A percentile compares a stretch with the other conserved stretches of the same genome.
Evolutionary conservation across 352 stramenopile genomes (phyloP).

Genomic region (Phytophthora pini): DNA sequence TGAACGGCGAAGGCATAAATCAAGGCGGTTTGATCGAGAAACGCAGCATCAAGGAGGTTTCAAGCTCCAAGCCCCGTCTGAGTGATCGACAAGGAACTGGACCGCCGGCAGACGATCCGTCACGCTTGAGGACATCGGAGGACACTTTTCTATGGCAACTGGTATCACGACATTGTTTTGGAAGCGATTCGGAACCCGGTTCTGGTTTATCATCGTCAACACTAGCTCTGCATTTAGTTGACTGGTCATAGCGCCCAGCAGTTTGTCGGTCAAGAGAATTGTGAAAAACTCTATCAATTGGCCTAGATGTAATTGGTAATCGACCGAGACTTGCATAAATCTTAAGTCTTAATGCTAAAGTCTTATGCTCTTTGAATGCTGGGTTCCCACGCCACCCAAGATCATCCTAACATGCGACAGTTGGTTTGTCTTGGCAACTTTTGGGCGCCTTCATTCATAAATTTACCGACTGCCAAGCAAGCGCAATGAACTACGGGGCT

Average conservation of each 20-base stretch:
- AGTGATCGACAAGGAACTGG: conserved; percentile 1
- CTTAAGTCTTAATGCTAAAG: too few species aligned
- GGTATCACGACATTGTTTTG: too few species aligned
- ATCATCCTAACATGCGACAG: conserved; percentile 14
- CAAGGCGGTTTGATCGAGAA: conserved; percentile 16
- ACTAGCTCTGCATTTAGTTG: too few species aligned
- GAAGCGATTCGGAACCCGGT: too few species aligned
- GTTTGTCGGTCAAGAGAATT: too few species aligned
- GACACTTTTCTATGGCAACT: not conserved
- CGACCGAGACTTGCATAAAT: too few species aligned
- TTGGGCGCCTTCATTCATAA: conserved; percentile 12
- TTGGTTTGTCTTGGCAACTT: not conserved
- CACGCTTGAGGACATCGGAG: conserved; percentile 10
- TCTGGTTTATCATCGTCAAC: too few species aligned
- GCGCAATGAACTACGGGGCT: conserved; percentile 22
- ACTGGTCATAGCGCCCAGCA: too few species aligned
- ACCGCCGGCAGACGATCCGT: conserved; percentile 11
- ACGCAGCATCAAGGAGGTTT: conserved; percentile 10
- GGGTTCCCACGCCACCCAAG: conserved; percentile 6
- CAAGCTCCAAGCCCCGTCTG: conserved; percentile 1
- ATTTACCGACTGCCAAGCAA: conserved; percentile 14
- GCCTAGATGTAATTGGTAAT: too few species aligned
- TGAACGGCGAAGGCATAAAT: conserved; percentile 8
- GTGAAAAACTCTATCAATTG: too few species aligned
- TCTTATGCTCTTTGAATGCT: not conserved